A percentile compares a stretch with the other conserved stretches of the same genome.
Conservation (phyloP, 1,284 basidiomycete genomes). For the Spongiforma sp. region DNA sequence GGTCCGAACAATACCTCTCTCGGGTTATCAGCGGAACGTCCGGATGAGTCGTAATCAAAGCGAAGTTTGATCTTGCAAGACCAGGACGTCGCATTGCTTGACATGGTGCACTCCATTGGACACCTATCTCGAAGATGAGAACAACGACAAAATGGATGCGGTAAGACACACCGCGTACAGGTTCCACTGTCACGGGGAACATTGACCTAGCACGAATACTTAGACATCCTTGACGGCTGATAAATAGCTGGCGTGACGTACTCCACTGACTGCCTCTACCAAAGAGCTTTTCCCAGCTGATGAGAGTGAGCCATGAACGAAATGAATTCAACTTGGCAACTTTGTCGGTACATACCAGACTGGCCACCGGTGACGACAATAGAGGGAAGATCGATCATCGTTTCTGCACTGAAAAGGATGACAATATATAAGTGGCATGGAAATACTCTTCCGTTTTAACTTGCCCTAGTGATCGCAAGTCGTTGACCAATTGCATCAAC, state of each 20-base stretch:
- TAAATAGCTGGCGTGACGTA: conserved; percentile 32
- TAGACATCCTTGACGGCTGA: background rate
- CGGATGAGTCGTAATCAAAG: conserved; percentile 42
- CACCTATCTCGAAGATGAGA: conserved; percentile 44
- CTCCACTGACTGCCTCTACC: conserved; percentile 62
- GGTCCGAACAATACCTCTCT: conserved; percentile 42
- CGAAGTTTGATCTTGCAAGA: conserved; percentile 56
- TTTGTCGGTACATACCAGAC: conserved; percentile 49
- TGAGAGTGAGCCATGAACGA: conserved; percentile 8
- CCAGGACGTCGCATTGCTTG: conserved; percentile 48
- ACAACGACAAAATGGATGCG: background rate
- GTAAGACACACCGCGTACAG: conserved; percentile 55
- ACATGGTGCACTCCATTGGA: conserved; percentile 61
- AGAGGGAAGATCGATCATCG: conserved; percentile 52
- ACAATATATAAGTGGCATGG: conserved; percentile 1
- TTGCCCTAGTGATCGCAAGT: conserved; percentile 51
- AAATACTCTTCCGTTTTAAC: conserved; percentile 8
- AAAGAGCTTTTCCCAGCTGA: conserved; percentile 65
- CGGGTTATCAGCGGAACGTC: conserved; percentile 21
- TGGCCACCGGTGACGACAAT: conserved; percentile 65
- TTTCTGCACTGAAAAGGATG: conserved; percentile 40
- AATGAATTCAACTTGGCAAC: background rate
- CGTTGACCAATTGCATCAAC: conserved; percentile 51
- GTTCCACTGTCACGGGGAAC: conserved; percentile 65
- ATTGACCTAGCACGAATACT: conserved; percentile 47